These are phyloP conservation scores for Trichophyton simii DNA, from an alignment of 2,329 filamentous ascomycete genomes.

Conservation along the genomic window DNA sequence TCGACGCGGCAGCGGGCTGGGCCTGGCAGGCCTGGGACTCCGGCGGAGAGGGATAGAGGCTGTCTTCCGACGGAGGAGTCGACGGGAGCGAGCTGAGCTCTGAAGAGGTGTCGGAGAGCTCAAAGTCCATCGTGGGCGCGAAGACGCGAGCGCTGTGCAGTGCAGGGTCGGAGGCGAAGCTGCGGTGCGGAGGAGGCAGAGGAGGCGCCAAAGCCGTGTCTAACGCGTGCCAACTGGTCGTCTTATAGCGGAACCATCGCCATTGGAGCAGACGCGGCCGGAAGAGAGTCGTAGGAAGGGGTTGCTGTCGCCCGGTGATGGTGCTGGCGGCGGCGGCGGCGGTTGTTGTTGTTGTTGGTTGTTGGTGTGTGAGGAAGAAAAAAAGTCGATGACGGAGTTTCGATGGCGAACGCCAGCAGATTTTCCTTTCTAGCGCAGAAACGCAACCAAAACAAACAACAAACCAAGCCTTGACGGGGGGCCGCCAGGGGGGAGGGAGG, in stretches of 20 bases:
- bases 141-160: neutral
- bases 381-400: neutral
- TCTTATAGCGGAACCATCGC: neutral
- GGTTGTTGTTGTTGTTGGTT: neutral
- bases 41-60: constrained; percentile 31
- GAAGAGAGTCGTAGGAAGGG: neutral
- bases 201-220: neutral
- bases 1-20: constrained; percentile 19
- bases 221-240: neutral
- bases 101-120: constrained; percentile 19
- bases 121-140: neutral
- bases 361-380: neutral
- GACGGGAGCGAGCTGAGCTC: constrained; percentile 32
- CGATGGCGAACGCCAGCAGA: neutral
- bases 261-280: neutral
- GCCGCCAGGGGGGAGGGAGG: neutral
- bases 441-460: constrained; percentile 1
- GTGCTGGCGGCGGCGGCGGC: neutral
- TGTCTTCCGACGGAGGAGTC: constrained; percentile 28
- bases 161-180: neutral
- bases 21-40: constrained; percentile 29
- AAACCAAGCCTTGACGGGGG: neutral
- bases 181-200: neutral
- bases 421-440: neutral
- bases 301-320: too few relatives aligned